Base-by-base conservation (phyloP, 2,329 filamentous ascomycete genomes). In the Thermothelomyces thermophilus region DNA sequence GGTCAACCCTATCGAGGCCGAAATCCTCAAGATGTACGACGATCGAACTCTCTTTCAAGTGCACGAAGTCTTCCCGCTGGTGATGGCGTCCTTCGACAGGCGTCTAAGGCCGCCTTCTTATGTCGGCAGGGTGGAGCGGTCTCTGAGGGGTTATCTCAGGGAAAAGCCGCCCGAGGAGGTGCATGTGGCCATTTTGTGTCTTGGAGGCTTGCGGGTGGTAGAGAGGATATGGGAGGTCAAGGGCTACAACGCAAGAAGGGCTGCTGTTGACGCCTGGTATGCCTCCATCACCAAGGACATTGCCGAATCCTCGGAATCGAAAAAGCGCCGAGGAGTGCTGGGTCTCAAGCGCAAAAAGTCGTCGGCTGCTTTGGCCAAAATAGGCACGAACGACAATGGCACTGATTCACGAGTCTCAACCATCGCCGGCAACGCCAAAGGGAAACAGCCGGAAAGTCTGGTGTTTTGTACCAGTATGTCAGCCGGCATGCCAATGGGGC, bases 201-300 rank as follows among this genome's bases (percentile, higher is more conserved):
- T 84, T 10, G 81, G 81, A 30, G 81, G 81, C 2, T 66, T 84
- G 48, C 73, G 80, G 8, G 78, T 84, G 59, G 79, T 83, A 1
- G 77, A 83, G 57, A 71, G 75, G 39, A 73, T 84, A 31, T 84
- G 81, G 81, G 79, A 83, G 60, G 79, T 81, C 34, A 82, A 82
- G 59, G 79, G 80, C 1, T 84, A 84, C 64, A 84, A 82, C 60
- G 70, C 70, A 45, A 71, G 81, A 28, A 72, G 80, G 50, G 70
- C 71, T 17, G 75, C 76, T 1, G 80, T 84, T 14, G 81, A 84
- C 58, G 67, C 60, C 5, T 84, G 80, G 80, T 82, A 77, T 61
- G 71, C 71, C 35, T 70, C 68, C 16, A 64, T 84, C 8, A 69
- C 70, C 2, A 74, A 70, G 51, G 74, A 74, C 8, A 60, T 64